These are phyloP conservation scores for Chlamydomonas reinhardtii DNA, from an alignment of 163 green algal species.

Conservation along the genomic window DNA sequence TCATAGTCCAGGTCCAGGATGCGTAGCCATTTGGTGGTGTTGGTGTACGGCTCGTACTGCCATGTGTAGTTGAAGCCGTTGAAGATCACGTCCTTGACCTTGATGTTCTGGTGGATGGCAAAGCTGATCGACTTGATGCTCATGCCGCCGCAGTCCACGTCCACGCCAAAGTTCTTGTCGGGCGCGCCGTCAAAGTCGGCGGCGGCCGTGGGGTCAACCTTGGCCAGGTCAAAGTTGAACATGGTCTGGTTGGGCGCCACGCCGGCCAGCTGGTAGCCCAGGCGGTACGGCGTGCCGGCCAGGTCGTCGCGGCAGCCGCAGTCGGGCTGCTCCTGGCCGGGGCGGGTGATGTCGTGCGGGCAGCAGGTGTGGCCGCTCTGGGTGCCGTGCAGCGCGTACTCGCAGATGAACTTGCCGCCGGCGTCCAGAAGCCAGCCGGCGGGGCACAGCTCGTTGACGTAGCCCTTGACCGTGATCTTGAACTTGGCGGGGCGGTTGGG, in stretches of 20 bases:
- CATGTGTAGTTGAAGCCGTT: conserved; percentile 53
- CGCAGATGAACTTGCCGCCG: conserved; percentile 20
- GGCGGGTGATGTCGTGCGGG: conserved; percentile 46
- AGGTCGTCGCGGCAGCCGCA: conserved; percentile 60
- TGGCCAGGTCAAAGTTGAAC: conserved; percentile 55
- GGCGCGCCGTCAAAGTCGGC: conserved; percentile 21
- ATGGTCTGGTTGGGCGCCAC: conserved; percentile 7
- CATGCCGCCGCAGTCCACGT: conserved; percentile 56
- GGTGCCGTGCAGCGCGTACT: conserved; percentile 55
- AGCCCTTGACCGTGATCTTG: conserved; percentile 18
- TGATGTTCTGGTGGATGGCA: conserved; percentile 9
- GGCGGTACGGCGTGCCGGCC: conserved; percentile 51
- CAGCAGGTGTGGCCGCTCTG: conserved; percentile 57
- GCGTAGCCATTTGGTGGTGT: conserved; percentile 45
- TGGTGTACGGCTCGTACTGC: conserved; percentile 51
- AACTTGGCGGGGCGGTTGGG: conserved; percentile 14
- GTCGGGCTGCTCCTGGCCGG: neutral
- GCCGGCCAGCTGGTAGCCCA: conserved; percentile 42
- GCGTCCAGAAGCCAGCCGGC: conserved; percentile 17
- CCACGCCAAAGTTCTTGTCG: conserved; percentile 12
- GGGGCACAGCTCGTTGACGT: conserved; percentile 45
- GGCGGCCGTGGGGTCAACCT: conserved; percentile 17
- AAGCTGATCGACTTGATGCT: conserved; percentile 48
- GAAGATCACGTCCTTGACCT: conserved; percentile 48
- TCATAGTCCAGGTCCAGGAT: conserved; percentile 60